phyloP scores from a whole-genome alignment of 108 stramenopile species.

The Nitzschia inconspicua region DNA sequence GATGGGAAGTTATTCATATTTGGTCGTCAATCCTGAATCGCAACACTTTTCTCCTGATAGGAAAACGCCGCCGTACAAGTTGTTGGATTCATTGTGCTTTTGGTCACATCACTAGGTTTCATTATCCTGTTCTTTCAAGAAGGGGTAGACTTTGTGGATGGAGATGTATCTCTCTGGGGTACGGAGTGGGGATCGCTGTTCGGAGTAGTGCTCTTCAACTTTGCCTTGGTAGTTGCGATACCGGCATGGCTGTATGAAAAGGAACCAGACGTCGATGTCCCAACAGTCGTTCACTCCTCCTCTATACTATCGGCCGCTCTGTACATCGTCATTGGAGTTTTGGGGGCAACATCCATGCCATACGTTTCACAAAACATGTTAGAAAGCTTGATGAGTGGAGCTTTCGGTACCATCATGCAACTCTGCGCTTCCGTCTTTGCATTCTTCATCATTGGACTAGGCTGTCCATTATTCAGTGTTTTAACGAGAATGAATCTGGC shows the following conservation, averaged over 20 bases:
- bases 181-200: slow-evolving; percentile 39
- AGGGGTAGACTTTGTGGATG: slow-evolving; percentile 31
- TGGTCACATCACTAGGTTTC: slow-evolving; percentile 36
- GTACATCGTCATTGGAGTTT: slow-evolving; percentile 54
- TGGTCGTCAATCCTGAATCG: not conserved
- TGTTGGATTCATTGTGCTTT: slow-evolving; percentile 43
- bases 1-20: not conserved
- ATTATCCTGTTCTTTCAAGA: slow-evolving; percentile 17
- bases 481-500: slow-evolving; percentile 53
- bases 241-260: slow-evolving; percentile 82
- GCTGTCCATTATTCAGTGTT: slow-evolving; percentile 67
- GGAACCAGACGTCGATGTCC: slow-evolving; percentile 38
- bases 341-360: slow-evolving; percentile 63
- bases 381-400: slow-evolving; percentile 56
- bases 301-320: slow-evolving; percentile 35
- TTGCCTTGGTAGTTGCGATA: slow-evolving; percentile 64
- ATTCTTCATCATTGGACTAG: slow-evolving; percentile 74
- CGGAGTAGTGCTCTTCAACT: slow-evolving; percentile 73
- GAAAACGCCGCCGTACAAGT: slow-evolving; percentile 58
- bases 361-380: slow-evolving; percentile 60
- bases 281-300: slow-evolving; percentile 38
- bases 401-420: slow-evolving; percentile 49
- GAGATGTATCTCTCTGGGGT: slow-evolving; percentile 49
- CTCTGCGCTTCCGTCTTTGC: slow-evolving; percentile 49
- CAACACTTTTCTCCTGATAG: slow-evolving; percentile 6